These are phyloP conservation scores for Rhodotorula taiwanensis DNA, from an alignment of 768 basidiomycete genomes.

Conservation along the genomic window DNA sequence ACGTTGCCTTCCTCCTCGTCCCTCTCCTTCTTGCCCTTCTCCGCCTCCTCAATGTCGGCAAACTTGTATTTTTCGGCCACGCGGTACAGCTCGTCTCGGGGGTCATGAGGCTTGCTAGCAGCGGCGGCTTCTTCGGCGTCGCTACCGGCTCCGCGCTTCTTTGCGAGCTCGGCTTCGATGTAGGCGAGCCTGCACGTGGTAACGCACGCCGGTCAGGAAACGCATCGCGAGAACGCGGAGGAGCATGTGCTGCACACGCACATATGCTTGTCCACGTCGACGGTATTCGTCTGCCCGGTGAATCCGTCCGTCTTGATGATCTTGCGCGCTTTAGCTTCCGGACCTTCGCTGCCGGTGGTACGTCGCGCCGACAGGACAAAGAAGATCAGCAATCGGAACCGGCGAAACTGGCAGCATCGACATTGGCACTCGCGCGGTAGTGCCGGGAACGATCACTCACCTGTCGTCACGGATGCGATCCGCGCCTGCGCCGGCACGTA, in stretches of 20 bases:
- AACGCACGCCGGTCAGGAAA: background rate
- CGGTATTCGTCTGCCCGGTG: conserved; percentile 89
- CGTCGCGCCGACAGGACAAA: background rate
- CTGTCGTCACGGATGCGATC: conserved; percentile 19
- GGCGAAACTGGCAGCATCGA: background rate
- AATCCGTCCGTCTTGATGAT: conserved; percentile 64
- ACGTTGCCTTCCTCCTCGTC: conserved; percentile 79
- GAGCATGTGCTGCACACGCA: conserved; percentile 48
- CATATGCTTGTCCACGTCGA: conserved; percentile 99
- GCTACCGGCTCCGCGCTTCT: conserved; percentile 53
- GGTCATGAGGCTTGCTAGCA: conserved; percentile 48
- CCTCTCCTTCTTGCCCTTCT: conserved; percentile 15
- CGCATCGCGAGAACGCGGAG: background rate
- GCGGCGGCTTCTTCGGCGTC: conserved; percentile 22
- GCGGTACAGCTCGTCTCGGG: conserved; percentile 69
- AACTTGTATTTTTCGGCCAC: conserved; percentile 54
- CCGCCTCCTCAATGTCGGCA: conserved; percentile 18
- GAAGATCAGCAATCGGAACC: too few species aligned
- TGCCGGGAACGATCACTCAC: background rate
- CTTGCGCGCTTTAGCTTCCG: conserved; percentile 60
- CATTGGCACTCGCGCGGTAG: background rate
- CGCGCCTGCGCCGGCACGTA: conserved; percentile 56
- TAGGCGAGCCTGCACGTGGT: conserved; percentile 74
- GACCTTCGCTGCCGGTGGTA: conserved; percentile 55
- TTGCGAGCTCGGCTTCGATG: conserved; percentile 85